Evolutionary conservation across 768 basidiomycete genomes (phyloP).

Genomic region (Suillus placidus): DNA sequence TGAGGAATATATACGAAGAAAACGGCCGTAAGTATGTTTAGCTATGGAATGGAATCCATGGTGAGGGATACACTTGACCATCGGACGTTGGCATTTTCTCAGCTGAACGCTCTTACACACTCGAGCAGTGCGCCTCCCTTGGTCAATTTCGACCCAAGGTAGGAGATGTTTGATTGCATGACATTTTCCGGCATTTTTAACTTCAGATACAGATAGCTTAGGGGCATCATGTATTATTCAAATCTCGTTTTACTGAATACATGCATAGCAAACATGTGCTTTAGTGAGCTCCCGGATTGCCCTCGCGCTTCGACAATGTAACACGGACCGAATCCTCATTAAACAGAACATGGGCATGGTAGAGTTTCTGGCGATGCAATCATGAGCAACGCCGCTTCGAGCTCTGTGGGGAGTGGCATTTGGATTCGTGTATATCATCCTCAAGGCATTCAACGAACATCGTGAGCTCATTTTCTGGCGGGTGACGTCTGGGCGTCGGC

Average conservation of each 20-base stretch:
- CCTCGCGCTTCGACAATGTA: no score
- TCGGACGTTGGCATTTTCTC: not conserved
- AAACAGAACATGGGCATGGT: no score
- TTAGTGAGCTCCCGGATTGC: no score
- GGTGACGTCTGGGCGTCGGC: slow-evolving; percentile 44
- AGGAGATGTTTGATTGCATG: not conserved
- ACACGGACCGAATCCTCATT: no score
- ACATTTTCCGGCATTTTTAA: not conserved
- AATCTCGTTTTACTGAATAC: not conserved
- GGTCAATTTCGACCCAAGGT: not conserved
- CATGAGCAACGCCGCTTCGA: no score
- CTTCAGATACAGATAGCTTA: not conserved
- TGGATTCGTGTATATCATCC: slow-evolving; percentile 40
- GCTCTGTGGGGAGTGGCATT: no score
- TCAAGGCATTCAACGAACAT: slow-evolving; percentile 39
- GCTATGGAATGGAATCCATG: not conserved
- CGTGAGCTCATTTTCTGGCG: slow-evolving; percentile 36
- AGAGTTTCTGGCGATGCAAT: no score
- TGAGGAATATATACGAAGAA: not conserved
- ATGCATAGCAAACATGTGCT: no score
- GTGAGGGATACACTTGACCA: not conserved
- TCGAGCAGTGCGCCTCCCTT: not conserved
- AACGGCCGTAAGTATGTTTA: not conserved
- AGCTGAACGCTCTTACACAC: not conserved
- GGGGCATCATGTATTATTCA: not conserved